Conservation (phyloP, 2,329 filamentous ascomycete genomes). For the Mycocentrospora acerina region DNA sequence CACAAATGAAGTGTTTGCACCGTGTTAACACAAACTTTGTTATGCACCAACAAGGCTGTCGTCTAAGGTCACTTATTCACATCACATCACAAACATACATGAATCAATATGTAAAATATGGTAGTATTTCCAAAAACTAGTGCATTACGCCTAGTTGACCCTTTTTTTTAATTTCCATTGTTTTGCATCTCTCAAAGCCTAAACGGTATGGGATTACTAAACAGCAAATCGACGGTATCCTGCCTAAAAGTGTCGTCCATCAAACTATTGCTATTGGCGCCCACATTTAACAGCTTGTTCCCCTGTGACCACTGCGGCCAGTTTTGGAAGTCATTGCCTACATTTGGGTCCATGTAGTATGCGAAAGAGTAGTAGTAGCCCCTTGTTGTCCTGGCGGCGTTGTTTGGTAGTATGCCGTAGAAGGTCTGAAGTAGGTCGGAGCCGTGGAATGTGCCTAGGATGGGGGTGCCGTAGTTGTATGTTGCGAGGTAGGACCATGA, state of each 20-base stretch:
- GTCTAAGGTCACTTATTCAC: too few species aligned
- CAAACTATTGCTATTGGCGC: constrained; percentile 39
- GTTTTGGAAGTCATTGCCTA: constrained; percentile 45
- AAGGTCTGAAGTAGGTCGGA: constrained; percentile 71
- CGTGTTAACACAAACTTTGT: too few species aligned
- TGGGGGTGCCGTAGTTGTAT: constrained; percentile 69
- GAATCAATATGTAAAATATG: too few species aligned
- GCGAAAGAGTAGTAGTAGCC: constrained; percentile 75
- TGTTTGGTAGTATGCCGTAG: constrained; percentile 63
- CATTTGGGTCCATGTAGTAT: constrained; percentile 70
- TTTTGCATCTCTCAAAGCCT: too few species aligned
- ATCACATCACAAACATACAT: too few species aligned
- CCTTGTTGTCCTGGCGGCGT: constrained; percentile 61
- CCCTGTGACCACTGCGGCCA: constrained; percentile 58
- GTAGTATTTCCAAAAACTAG: too few species aligned
- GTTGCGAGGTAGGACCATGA: constrained; percentile 75
- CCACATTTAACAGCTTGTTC: constrained; percentile 55
- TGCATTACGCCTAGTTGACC: too few species aligned
- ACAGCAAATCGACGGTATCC: constrained; percentile 32
- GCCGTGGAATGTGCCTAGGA: constrained; percentile 76
- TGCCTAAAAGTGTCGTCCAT: constrained; percentile 54
- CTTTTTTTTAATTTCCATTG: too few species aligned
- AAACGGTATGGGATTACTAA: too few species aligned
- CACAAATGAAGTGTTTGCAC: too few species aligned
- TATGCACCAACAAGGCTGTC: too few species aligned